Evolutionary conservation across 208 protist genomes (phyloP), one percentile per base, ranked within the genome.

Genomic region (Wallacemonas collosoma): DNA sequence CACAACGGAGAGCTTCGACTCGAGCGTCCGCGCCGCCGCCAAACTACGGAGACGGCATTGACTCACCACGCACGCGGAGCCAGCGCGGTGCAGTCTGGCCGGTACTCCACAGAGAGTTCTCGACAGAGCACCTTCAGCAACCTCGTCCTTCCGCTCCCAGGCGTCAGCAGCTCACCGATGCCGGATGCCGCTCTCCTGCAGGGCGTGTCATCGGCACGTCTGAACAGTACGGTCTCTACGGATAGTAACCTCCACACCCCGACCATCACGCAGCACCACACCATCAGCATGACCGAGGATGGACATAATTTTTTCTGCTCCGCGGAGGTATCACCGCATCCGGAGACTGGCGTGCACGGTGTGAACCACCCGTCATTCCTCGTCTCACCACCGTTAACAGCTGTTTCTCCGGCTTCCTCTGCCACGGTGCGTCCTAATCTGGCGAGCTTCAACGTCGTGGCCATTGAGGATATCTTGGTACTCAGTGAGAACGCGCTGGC

Each of bases 401-500:
- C 39, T 47, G 44, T 35, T 43, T 8, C 57, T n/a, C 41, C 56
- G 48, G 41, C 68, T 3, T 15, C 55, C 12, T 11, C 26, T n/a
- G 3, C 71, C 4, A 14, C 51, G 60, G 17, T 36, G 12, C 56
- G 45, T 12, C 12, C n/a, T 2, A 26, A 58, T 40, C 26, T 44
- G 36, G 58, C 71, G 15, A 39, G 11, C 53, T 44, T 73, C 39
- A 62, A 50, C 38, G 41, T 82, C n/a, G 71, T 54, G 6, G 14
- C 36, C n/a, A 81, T 86, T 61, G 72, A 82, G 43, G 55, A 77
- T 35, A 47, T 86, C n/a, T 44, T 70, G 58, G 12, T 39, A 17
- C 56, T 80, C n/a, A 64, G 54, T 8, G 47, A 39, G 7, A 55
- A 38, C 26, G 60, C 62, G 14, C 65, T 86, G 15, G 73, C 81